Percentiles rank a stretch among this genome's conserved stretches.
phyloP scores from a whole-genome alignment of 2,329 filamentous ascomycete species.

The Falciphora oryzae region DNA sequence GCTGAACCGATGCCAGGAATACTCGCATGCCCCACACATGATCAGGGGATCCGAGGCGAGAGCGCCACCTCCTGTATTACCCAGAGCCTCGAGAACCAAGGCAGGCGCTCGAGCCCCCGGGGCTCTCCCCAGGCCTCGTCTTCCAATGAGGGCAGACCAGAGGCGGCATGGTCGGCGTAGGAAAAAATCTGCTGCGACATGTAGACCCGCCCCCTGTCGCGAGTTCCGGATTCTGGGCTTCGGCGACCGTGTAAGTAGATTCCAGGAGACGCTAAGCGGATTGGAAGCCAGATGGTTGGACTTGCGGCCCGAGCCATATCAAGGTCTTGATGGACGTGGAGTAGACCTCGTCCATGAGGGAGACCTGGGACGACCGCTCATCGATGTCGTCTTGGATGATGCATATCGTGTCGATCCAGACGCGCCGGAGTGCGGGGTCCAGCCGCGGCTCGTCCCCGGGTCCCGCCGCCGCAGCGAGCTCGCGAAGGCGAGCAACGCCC shows the following conservation, averaged over 20 bases:
- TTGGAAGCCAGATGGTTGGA: background rate
- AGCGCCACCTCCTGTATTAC: constrained; percentile 1
- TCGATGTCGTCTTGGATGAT: constrained; percentile 4
- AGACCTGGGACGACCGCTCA: constrained; percentile 11
- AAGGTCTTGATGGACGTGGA: background rate
- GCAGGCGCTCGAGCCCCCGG: too few relatives aligned
- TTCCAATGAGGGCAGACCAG: background rate
- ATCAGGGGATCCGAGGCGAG: too few relatives aligned
- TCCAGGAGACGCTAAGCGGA: constrained; percentile 1
- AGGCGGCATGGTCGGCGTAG: background rate
- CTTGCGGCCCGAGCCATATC: constrained; percentile 5
- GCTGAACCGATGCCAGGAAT: too few relatives aligned
- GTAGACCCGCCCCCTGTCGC: background rate
- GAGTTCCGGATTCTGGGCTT: background rate
- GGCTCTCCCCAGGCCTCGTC: background rate
- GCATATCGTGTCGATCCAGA: constrained; percentile 5
- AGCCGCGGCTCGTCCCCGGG: background rate
- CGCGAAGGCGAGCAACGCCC: background rate
- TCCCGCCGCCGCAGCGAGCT: background rate
- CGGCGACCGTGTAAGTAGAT: background rate
- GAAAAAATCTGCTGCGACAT: background rate
- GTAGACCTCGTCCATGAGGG: constrained; percentile 15
- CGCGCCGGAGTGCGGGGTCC: constrained; percentile 2
- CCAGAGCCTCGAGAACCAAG: background rate
- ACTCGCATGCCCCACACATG: too few relatives aligned